Evolutionary conservation across 2,329 filamentous ascomycete genomes (phyloP), one percentile per base, ranked within the genome.

Genomic region (Cyphellophora attinorum): DNA sequence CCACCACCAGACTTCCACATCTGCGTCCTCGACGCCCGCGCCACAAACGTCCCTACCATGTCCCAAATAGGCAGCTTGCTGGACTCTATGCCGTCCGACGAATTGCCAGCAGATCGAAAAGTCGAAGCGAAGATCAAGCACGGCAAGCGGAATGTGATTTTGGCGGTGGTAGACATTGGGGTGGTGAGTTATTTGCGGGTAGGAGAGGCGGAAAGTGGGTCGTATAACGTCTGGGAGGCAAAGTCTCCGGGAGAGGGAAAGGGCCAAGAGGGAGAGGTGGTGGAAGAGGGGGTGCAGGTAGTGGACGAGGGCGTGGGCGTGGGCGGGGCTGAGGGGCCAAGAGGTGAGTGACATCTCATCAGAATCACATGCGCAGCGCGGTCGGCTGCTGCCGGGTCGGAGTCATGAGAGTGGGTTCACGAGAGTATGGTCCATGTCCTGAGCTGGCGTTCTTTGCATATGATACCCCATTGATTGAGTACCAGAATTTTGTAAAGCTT

Each of bases 141-240:
- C 51, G 91, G 86, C 2, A 78, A 81, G 55, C 74, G 85, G 45
- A 91, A 85, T 57, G 82, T 91, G 19, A 67, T 95, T 19, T 56
- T 98, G 15, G 91, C 88, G 0, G 74, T 96, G 2, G 86, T 95
- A 19, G 91, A 96, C 55, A 74, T 85, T 43, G 91, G 91, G 0
- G 70, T 96, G 14, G 81, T 88, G 29, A 96, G 89, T 56, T 96
- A 89, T 54, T 67, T 95, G 51, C 68, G 83, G 15, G 70, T 95
- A 39, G 76, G 74, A 2, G 86, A 96, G 62, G 78, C 77, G 8
- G 79, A 79, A 1, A 95, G 95, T 59, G 79, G 70, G 0, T 72
- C 76, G 42, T 85, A 93, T 57, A 75, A 62, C 23, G 85, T 76
- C 50, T 74, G 79, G 51, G 46, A 52, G 16, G 51, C 50, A 31